Evolutionary conservation across 2,329 filamentous ascomycete genomes (phyloP).

Genomic region (Salinomyces thailandicus): DNA sequence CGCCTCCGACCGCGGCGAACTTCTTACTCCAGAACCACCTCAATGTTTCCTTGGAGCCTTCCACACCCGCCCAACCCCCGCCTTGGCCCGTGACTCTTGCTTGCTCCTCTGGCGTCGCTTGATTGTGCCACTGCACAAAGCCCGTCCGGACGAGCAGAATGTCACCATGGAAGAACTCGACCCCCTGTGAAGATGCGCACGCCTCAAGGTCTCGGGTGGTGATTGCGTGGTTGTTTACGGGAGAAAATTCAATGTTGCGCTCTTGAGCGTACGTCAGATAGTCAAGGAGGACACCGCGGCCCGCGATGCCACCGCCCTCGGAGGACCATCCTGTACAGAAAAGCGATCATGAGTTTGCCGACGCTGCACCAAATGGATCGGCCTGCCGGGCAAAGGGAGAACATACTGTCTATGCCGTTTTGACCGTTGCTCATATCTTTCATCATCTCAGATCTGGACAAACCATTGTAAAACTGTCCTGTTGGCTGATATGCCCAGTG

Average conservation of each 20-base stretch:
- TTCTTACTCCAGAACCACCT: conserved; percentile 40
- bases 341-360: no score
- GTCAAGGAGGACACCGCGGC: conserved; percentile 7
- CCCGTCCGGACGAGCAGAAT: conserved; percentile 9
- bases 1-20: conserved; percentile 28
- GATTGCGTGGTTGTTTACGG: conserved; percentile 6
- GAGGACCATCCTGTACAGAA: no score
- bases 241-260: conserved; percentile 4
- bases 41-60: conserved; percentile 39
- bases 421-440: no score
- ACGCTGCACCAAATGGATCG: no score
- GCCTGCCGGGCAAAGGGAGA: no score
- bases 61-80: conserved; percentile 25
- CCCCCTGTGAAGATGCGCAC: conserved; percentile 5
- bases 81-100: neutral
- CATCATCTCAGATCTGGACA: no score
- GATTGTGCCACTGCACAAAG: conserved; percentile 5
- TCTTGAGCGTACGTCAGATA: conserved; percentile 6
- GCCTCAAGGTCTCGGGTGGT: conserved; percentile 4
- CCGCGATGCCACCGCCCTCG: neutral
- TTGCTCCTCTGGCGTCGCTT: neutral
- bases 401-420: no score
- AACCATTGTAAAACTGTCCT: no score
- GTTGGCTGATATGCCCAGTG: no score
- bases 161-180: conserved; percentile 10